Percentiles rank a stretch among this genome's conserved stretches.
Conservation (phyloP, 2,329 filamentous ascomycete genomes). For the Aspergillus proliferans region DNA sequence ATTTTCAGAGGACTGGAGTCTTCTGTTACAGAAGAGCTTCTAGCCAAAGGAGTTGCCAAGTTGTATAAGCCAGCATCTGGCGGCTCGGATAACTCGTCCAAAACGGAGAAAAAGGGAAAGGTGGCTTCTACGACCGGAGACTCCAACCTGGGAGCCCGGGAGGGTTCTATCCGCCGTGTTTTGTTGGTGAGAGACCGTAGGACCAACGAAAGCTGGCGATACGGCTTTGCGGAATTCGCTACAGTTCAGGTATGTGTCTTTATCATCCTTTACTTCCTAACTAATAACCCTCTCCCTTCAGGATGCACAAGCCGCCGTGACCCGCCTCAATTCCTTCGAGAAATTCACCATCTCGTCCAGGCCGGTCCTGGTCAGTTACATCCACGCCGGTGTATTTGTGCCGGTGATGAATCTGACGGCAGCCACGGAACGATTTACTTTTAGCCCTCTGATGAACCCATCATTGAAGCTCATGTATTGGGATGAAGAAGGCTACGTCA, state of each 20-base stretch:
- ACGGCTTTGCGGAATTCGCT: conserved; percentile 78
- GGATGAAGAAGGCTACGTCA: conserved; percentile 67
- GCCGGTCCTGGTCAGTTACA: conserved; percentile 64
- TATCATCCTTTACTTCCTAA: not conserved
- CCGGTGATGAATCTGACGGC: conserved; percentile 59
- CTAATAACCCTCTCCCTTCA: conserved; percentile 12
- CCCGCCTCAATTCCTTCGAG: conserved; percentile 64
- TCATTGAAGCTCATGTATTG: conserved; percentile 66
- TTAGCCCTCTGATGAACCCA: conserved; percentile 64
- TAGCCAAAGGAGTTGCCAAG: conserved; percentile 67
- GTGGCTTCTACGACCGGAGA: conserved; percentile 52
- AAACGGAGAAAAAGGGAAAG: conserved; percentile 43
- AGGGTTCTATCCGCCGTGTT: conserved; percentile 68
- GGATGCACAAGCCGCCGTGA: conserved; percentile 68
- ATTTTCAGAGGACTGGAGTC: conserved; percentile 66
- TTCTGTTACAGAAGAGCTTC: conserved; percentile 64
- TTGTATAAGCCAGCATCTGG: conserved; percentile 55
- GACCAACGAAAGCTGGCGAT: conserved; percentile 68
- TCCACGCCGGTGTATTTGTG: conserved; percentile 79
- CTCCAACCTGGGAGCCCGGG: conserved; percentile 62
- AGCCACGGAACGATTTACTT: conserved; percentile 58
- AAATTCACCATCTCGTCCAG: conserved; percentile 73
- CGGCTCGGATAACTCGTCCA: conserved; percentile 26
- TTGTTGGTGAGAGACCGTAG: conserved; percentile 68
- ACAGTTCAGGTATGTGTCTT: conserved; percentile 50